Percentiles rank a stretch among this genome's conserved stretches.
phyloP scores from a whole-genome alignment of 805 yeast genomes.

The Metschnikowia borealis region DNA sequence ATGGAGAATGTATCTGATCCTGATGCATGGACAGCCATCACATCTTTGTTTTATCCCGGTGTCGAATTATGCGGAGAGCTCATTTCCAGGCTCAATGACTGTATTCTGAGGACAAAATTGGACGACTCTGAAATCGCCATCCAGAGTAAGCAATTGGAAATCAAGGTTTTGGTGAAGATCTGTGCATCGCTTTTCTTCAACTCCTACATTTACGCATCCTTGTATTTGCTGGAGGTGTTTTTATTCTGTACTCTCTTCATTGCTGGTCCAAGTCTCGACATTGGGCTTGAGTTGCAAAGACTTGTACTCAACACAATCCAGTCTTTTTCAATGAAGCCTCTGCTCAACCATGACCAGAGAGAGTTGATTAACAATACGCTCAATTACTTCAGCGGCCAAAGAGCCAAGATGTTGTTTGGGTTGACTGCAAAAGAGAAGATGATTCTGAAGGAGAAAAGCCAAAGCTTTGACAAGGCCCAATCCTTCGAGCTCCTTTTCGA shows the following conservation, averaged over 20 bases:
- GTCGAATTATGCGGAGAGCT: constrained; percentile 68
- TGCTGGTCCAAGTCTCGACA: constrained; percentile 48
- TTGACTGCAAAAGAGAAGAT: constrained; percentile 49
- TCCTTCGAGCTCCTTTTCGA: constrained; percentile 59
- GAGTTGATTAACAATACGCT: constrained; percentile 45
- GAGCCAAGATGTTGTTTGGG: constrained; percentile 67
- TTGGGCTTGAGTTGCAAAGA: constrained; percentile 59
- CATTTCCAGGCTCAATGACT: constrained; percentile 50
- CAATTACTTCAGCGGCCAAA: constrained; percentile 50
- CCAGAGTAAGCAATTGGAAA: constrained; percentile 61
- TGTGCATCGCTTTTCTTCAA: constrained; percentile 69
- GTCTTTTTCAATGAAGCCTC: constrained; percentile 57
- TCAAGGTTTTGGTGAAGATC: constrained; percentile 61
- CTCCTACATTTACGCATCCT: constrained; percentile 54
- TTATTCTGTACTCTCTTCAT: constrained; percentile 61
- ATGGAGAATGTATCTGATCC: constrained; percentile 77
- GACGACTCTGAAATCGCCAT: constrained; percentile 36
- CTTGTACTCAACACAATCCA: constrained; percentile 65
- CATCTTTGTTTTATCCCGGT: constrained; percentile 68
- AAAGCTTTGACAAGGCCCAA: constrained; percentile 37
- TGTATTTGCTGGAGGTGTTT: constrained; percentile 68
- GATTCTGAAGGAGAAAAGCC: constrained; percentile 29
- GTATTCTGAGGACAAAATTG: constrained; percentile 49
- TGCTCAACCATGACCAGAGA: constrained; percentile 38
- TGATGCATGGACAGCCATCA: constrained; percentile 59